Evolutionary conservation across 495 filamentous ascomycete genomes (phyloP).

Genomic region (Penicillium paxilli): DNA sequence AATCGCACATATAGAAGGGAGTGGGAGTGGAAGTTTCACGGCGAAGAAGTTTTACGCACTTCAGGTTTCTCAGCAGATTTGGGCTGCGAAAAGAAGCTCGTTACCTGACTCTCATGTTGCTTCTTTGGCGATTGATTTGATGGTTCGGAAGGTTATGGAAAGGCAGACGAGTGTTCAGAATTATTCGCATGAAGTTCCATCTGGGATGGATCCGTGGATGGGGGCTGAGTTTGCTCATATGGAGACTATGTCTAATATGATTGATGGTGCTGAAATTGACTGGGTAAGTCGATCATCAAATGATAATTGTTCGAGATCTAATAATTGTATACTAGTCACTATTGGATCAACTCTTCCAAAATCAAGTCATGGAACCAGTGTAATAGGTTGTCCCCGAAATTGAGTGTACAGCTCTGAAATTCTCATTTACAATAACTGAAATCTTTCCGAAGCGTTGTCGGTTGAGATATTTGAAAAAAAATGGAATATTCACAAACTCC

Average conservation of each 20-base stretch:
- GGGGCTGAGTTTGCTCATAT: constrained; percentile 19
- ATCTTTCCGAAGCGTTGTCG: too few species aligned
- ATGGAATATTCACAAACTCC: neutral
- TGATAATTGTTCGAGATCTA: too few species aligned
- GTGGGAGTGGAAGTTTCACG: neutral
- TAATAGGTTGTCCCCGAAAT: neutral
- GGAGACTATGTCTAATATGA: constrained; percentile 31
- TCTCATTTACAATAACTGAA: too few species aligned
- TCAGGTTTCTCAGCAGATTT: constrained; percentile 34
- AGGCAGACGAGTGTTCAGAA: neutral
- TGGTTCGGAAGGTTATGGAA: constrained; percentile 22
- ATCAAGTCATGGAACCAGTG: neutral
- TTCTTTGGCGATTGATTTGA: constrained; percentile 17
- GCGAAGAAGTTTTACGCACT: constrained; percentile 23
- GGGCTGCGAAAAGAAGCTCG: constrained; percentile 13
- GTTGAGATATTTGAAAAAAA: too few species aligned
- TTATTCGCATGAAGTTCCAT: neutral
- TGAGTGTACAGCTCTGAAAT: too few species aligned
- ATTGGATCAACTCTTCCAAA: neutral
- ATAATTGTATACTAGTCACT: neutral
- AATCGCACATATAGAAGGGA: neutral
- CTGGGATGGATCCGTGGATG: neutral
- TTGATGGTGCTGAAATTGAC: constrained; percentile 34
- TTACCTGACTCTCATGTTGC: constrained; percentile 16
- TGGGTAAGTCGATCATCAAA: constrained; percentile 27